A percentile compares a stretch with the other conserved stretches of the same genome.
Evolutionary conservation across 1,284 basidiomycete genomes (phyloP).

Genomic region (Fomitopsis betulina): DNA sequence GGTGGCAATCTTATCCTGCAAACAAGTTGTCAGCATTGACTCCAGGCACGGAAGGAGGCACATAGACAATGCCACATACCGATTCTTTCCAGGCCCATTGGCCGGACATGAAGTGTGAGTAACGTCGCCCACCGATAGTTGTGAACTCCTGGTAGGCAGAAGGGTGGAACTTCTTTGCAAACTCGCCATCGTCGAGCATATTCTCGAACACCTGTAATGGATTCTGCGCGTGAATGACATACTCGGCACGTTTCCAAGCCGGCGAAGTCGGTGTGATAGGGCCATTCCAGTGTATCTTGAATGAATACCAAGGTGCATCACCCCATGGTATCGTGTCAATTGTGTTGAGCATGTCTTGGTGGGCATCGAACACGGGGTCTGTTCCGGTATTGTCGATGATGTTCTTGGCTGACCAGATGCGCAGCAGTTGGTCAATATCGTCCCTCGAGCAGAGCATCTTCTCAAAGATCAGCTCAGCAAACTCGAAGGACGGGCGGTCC

Average conservation of each 20-base stretch:
- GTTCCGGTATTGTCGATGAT: neutral
- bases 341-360: neutral
- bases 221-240: conserved; percentile 33
- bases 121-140: conserved; percentile 7
- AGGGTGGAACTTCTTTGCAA: conserved; percentile 8
- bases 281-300: neutral
- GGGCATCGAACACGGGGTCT: conserved; percentile 6
- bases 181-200: conserved; percentile 16
- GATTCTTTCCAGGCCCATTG: conserved; percentile 21
- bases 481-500: conserved; percentile 9
- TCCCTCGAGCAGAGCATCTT: conserved; percentile 1
- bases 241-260: conserved; percentile 30
- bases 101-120: conserved; percentile 11
- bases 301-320: neutral
- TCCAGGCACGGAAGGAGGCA: no score
- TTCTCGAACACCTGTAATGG: conserved; percentile 4
- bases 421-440: conserved; percentile 9
- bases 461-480: conserved; percentile 12
- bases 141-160: conserved; percentile 10
- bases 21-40: neutral
- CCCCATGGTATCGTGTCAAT: conserved; percentile 10
- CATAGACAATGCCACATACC: conserved; percentile 7
- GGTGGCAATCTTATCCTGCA: conserved; percentile 14
- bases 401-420: conserved; percentile 3
- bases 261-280: conserved; percentile 6